Base-by-base conservation (phyloP, 169 alveolate species). In the Eimeria acervulina region DNA sequence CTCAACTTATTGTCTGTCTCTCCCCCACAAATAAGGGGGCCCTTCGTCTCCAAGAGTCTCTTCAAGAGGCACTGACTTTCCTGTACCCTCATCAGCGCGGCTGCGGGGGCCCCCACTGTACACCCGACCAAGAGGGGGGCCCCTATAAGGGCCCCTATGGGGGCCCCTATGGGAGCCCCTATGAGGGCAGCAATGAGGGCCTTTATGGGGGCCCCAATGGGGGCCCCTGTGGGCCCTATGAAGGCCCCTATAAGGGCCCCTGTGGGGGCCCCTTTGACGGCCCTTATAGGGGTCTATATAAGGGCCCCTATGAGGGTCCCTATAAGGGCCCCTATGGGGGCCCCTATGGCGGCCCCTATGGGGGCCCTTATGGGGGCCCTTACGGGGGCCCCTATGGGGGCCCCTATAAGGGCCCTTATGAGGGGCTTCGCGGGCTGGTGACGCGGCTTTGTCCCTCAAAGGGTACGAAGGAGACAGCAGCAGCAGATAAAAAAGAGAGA, bases 1-100 rank as follows among this genome's bases (percentile, higher is more conserved):
- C 90, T 2, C 70, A 80, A 13, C 5, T 8, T 33, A 80, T 80
- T 80, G 36, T 38, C 70, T 80, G 90, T 44, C 90, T 80, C 68
- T 21, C 90, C 4, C 7, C 72, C 12, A 80, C 90, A 3, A 2
- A 13, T 2, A 21, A 26, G 90, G 68, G 68, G 68, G 68, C 90
- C 63, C 68, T 80, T 8, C 59, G 44, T 6, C 70, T 80, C 44
- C 38, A 80, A 8, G 68, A n/a, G 90, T 68, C 70, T 70, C 90
- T 80, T 38, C 68, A n/a, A 3, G 23, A 44, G 90, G 90, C 28
- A 13, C 68, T 80, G 21, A 5, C 90, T 3, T 5, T 44, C 7
- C 59, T 80, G 68, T 44, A 19, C 70, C 87, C 44, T 26, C 87
- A 72, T 15, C 52, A 19, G 38, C 52, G 23, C 21, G 15, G 28